Evolutionary conservation across 2,329 filamentous ascomycete species (phyloP), one percentile per base, ranked within the genome.

Genomic region (Colletotrichum theobromicola): DNA sequence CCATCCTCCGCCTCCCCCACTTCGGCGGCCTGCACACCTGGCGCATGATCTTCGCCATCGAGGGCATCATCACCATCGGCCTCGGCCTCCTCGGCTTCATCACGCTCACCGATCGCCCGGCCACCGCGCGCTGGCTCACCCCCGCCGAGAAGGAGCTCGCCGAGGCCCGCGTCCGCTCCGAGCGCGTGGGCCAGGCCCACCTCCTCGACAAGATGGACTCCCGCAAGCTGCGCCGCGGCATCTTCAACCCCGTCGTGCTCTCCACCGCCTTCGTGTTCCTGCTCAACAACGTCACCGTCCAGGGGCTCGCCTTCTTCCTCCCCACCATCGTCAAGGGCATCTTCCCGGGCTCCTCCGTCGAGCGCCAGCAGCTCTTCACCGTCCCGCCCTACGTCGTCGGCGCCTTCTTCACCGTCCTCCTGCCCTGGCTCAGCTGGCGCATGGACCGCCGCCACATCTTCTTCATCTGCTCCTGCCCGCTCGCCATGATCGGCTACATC

Each of bases 1-100:
- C 84, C 0, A 94, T 94, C 62, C 83, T 94, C 10, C 90, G 85
- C 0, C 86, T 94, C 7, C 82, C 88, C 28, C 80, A 85, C 61
- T 88, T 93, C 68, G 92, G 91, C 8, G 80, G 84, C 5, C 82
- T 94, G 0, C 84, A 83, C 28, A 83, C 82, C 7, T 94, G 93
- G 93, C 85, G 92, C 9, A 93, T 94, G 92, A 93, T 94, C 66
- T 94, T 94, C 69, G 89, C 88, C 5, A 90, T 94, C n/a, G 93
- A 94, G 80, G 93, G 93, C 24, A 90, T 94, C 77, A 89, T 93
- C 76, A 86, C 85, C 3, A 78, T 81, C 74, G 84, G 85, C 1
- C 80, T 94, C 0, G 85, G 88, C 0, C 15, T 94, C 2, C 85
- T 94, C 35, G 81, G 86, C 15, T 93, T 93, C 80, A 75, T 92